Conservation (phyloP, 345 rosid genomes). For the Durio zibethinus region DNA sequence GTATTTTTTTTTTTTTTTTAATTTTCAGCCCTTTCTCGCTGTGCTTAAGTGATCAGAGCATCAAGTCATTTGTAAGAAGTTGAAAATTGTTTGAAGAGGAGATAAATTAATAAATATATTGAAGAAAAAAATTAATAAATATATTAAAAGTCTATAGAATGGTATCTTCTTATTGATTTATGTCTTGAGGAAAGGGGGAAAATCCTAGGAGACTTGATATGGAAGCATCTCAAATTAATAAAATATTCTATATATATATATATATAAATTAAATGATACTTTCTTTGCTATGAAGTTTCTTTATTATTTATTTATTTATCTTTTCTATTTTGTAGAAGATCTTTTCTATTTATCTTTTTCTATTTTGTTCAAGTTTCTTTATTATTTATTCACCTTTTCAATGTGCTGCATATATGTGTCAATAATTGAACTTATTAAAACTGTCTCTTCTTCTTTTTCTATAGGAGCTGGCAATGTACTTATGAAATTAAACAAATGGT, state of each 20-base stretch:
- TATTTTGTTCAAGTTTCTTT: no score
- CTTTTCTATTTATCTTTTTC: no score
- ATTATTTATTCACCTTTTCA: no score
- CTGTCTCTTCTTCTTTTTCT: not conserved
- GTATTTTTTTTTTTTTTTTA: not conserved
- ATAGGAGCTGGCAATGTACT: no score
- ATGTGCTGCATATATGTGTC: not conserved
- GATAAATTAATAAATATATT: not conserved
- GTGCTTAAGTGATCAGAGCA: not conserved
- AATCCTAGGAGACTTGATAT: not conserved
- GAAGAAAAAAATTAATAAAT: not conserved
- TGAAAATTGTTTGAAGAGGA: not conserved
- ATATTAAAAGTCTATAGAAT: not conserved
- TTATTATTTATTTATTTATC: no score
- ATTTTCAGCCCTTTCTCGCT: not conserved
- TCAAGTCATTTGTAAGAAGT: not conserved
- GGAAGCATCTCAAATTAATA: not conserved
- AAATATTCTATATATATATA: not conserved
- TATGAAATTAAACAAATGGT: no score
- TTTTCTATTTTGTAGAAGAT: not conserved
- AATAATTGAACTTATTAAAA: not conserved
- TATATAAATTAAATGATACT: no score
- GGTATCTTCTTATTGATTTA: not conserved
- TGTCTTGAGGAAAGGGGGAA: constrained; percentile 2
- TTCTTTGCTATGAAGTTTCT: not conserved